Conservation (phyloP, 2,329 filamentous ascomycete species). For the Diaporthe helianthi region DNA sequence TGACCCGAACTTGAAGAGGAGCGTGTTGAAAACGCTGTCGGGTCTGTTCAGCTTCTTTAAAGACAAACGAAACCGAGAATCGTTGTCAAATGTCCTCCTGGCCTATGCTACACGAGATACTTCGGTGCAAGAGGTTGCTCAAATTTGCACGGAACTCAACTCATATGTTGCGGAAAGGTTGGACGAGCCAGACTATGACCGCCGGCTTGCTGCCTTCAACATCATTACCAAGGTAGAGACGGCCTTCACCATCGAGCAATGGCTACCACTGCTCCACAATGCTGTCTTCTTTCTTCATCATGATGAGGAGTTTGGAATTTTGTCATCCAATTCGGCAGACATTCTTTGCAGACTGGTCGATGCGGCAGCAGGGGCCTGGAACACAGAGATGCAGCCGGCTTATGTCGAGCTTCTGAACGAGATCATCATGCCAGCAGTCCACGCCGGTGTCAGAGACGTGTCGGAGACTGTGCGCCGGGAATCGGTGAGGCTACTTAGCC, state of each 20-base stretch:
- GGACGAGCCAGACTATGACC: conserved; percentile 88
- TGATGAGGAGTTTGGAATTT: conserved; percentile 86
- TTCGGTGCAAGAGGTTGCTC: conserved; percentile 67
- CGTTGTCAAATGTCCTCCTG: conserved; percentile 75
- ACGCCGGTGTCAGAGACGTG: conserved; percentile 75
- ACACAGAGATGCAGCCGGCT: conserved; percentile 50
- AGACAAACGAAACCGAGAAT: conserved; percentile 76
- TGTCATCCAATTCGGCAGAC: conserved; percentile 81
- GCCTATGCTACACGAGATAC: conserved; percentile 72
- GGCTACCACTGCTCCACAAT: conserved; percentile 88
- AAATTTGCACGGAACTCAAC: conserved; percentile 80
- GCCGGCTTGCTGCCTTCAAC: conserved; percentile 78
- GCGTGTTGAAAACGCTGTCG: conserved; percentile 76
- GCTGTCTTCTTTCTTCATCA: conserved; percentile 86
- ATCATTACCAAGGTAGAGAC: conserved; percentile 69
- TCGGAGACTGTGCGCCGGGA: conserved; percentile 88
- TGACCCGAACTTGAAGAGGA: conserved; percentile 63
- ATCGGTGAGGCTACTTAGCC: conserved; percentile 79
- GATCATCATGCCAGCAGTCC: conserved; percentile 77
- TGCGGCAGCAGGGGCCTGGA: conserved; percentile 56
- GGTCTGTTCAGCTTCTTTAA: conserved; percentile 91
- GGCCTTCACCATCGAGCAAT: conserved; percentile 73
- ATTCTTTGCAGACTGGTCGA: conserved; percentile 80
- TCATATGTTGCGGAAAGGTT: conserved; percentile 75
- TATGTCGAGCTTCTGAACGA: conserved; percentile 67